A percentile compares a stretch with the other conserved stretches of the same genome.
Conservation (phyloP, 2,329 filamentous ascomycete genomes). For the Plectosphaerella plurivora region DNA sequence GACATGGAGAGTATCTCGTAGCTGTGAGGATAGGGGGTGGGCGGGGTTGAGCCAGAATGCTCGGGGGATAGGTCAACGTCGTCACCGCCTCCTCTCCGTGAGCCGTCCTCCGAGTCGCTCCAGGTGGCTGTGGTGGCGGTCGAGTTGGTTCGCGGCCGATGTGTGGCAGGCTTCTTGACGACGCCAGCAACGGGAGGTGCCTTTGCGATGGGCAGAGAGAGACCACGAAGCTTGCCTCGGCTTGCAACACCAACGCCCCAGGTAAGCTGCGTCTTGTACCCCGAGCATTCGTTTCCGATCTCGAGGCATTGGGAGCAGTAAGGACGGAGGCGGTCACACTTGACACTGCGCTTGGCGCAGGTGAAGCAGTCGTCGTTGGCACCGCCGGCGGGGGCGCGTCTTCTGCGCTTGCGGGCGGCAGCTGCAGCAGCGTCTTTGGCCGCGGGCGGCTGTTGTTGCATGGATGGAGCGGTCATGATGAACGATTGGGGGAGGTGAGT, state of each 20-base stretch:
- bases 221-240: conserved; percentile 85
- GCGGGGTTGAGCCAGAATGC: conserved; percentile 38
- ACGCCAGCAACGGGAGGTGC: conserved; percentile 48
- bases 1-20: conserved; percentile 51
- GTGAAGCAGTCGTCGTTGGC: conserved; percentile 94
- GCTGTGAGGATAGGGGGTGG: conserved; percentile 29
- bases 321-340: conserved; percentile 86
- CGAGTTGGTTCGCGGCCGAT: conserved; percentile 42
- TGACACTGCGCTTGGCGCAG: conserved; percentile 76
- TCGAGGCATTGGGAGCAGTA: conserved; percentile 96
- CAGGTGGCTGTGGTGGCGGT: conserved; percentile 31
- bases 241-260: conserved; percentile 96
- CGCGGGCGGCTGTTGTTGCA: conserved; percentile 32
- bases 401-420: conserved; percentile 66
- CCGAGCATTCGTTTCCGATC: conserved; percentile 85
- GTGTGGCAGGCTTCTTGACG: conserved; percentile 40
- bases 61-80: conserved; percentile 30
- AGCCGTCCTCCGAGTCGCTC: conserved; percentile 30
- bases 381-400: conserved; percentile 82
- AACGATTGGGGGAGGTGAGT: background rate
- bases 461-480: conserved; percentile 12
- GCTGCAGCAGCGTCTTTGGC: conserved; percentile 46
- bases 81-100: conserved; percentile 26
- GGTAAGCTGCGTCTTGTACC: conserved; percentile 94
- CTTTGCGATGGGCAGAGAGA: conserved; percentile 70